phyloP scores from a whole-genome alignment of 2,329 filamentous ascomycete genomes.

The Pseudogymnoascus verrucosus region DNA sequence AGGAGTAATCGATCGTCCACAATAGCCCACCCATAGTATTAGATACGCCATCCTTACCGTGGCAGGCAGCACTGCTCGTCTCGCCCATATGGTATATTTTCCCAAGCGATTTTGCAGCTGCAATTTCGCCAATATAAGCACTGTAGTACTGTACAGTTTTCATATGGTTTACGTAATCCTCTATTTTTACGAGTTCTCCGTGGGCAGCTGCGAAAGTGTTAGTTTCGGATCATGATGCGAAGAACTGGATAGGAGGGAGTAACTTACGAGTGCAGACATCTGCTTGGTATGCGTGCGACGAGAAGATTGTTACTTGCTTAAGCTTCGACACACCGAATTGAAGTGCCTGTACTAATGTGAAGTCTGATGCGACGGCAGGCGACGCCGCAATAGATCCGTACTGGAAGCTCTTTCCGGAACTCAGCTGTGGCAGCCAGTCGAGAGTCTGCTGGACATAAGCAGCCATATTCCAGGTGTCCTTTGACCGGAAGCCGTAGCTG shows the following conservation, averaged over 20 bases:
- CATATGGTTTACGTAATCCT: neutral
- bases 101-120: neutral
- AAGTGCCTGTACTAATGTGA: neutral
- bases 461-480: neutral
- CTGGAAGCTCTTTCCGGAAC: neutral
- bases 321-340: neutral
- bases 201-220: neutral
- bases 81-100: constrained; percentile 22
- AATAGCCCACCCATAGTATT: constrained; percentile 23
- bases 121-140: neutral
- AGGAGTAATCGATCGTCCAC: constrained; percentile 22
- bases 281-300: neutral
- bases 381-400: neutral
- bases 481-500: neutral
- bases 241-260: neutral
- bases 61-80: constrained; percentile 25
- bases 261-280: neutral
- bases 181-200: neutral
- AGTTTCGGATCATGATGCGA: neutral
- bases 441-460: neutral
- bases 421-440: neutral
- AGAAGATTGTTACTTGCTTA: neutral
- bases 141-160: neutral
- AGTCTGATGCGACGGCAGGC: neutral
- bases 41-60: constrained; percentile 20